Conservation (phyloP, 805 yeast species). For the Myxozyma neotropica region DNA sequence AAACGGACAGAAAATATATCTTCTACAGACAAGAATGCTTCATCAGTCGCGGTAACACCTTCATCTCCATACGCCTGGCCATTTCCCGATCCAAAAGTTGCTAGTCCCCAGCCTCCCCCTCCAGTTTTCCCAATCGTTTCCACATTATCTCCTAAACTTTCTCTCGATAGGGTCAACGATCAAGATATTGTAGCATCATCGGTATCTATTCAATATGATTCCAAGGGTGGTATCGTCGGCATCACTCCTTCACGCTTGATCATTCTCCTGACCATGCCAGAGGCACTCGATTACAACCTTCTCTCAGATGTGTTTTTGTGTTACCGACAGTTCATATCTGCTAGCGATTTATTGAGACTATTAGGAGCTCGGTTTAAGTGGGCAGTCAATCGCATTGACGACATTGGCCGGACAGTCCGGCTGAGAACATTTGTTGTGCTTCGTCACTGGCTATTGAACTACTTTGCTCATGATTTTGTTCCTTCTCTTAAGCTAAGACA, state of each 20-base stretch:
- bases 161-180: constrained; percentile 6
- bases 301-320: constrained; percentile 86
- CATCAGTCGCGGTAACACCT: neutral
- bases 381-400: constrained; percentile 56
- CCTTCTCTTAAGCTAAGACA: constrained; percentile 53
- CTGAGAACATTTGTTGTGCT: constrained; percentile 83
- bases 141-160: neutral
- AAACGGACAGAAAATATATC: neutral
- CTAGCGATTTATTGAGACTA: constrained; percentile 61
- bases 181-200: constrained; percentile 25
- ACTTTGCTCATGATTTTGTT: constrained; percentile 82
- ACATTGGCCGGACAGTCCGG: constrained; percentile 65
- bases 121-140: neutral
- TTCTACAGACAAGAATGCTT: neutral
- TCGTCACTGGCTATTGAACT: constrained; percentile 88
- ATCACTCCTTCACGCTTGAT: constrained; percentile 42
- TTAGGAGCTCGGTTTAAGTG: constrained; percentile 69
- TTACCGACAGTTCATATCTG: constrained; percentile 67
- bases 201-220: constrained; percentile 10
- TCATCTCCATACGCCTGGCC: constrained; percentile 26
- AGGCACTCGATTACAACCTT: constrained; percentile 71
- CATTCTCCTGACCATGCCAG: constrained; percentile 61
- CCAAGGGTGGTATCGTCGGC: constrained; percentile 28
- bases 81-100: constrained; percentile 11
- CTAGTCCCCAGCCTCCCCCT: neutral